Conservation (phyloP, 352 stramenopile genomes). For the Globisporangium nodosum region DNA sequence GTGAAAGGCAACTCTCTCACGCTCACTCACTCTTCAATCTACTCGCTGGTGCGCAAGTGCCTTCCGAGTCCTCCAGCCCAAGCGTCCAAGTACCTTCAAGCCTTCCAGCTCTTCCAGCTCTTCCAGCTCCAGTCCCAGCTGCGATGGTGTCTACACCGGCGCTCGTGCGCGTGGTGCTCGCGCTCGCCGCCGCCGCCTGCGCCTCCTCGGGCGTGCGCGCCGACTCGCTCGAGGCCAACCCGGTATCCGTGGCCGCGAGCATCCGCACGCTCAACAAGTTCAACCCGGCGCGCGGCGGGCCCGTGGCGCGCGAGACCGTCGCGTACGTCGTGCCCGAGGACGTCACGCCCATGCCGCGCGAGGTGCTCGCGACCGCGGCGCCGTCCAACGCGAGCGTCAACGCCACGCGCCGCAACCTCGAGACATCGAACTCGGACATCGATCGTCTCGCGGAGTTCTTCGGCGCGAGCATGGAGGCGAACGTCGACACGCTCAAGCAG, state of each 20-base stretch:
- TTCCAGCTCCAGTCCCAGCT: neutral
- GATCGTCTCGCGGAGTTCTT: neutral
- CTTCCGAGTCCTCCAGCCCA: slow-evolving; percentile 6
- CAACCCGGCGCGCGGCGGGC: slow-evolving; percentile 4
- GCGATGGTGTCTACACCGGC: neutral
- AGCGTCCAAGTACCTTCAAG: neutral
- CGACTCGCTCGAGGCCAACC: neutral
- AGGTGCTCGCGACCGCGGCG: neutral
- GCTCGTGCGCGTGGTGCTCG: neutral
- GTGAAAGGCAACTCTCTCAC: neutral
- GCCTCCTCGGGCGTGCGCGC: neutral
- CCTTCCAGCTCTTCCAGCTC: too few relatives aligned
- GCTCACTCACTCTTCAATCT: neutral
- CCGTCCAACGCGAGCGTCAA: neutral
- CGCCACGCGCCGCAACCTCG: neutral
- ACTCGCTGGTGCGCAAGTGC: neutral
- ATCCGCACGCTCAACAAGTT: slow-evolving; percentile 2
- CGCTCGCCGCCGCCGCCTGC: neutral
- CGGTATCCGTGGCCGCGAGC: slow-evolving; percentile 5
- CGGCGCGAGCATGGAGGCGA: neutral
- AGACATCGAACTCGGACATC: slow-evolving; percentile 1
- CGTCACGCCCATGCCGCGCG: neutral
- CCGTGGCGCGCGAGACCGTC: neutral
- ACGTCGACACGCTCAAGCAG: slow-evolving; percentile 1
- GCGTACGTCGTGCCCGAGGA: neutral